Evolutionary conservation across 441 rosid genomes (phyloP), one percentile per base, ranked within the genome.

Genomic region (Macaranga tanarius): DNA sequence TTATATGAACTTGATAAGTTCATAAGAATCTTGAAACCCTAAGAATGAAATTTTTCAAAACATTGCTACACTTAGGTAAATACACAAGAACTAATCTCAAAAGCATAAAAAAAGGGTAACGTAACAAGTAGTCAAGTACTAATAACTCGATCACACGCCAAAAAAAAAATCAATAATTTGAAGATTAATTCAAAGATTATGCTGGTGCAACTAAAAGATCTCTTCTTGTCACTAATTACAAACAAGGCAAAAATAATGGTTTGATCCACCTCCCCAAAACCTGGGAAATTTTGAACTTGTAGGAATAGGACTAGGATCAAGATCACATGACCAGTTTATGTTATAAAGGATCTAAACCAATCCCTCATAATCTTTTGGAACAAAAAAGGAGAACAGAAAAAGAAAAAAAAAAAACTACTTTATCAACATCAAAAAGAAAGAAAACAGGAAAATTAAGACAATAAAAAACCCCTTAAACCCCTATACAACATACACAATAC

Each of bases 171-270:
- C 3, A 31, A 0, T 31, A 1, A 31, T 31, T 31, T 42, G 45
- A 62, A 38, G 50, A n/a, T 38, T 38, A 34, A 23, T 34, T 12
- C 22, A 10, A 47, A 57, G 47, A 19, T 57, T 44, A 38, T 42
- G 47, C 20, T 65, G 50, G 44, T 73, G 62, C 54, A 73, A 65
- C 63, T 57, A 22, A 45, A 31, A 55, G 28, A 62, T 56, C 19
- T 60, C 28, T 50, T 5, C 17, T 15, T 2, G 25, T 38, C 4
- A 40, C 28, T 59, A 55, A 57, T 59, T 65, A 45, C 57, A 55
- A 62, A 31, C 38, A 63, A 45, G 19, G 20, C 10, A 17, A 31
- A 51, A 58, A 60, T 4, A 61, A 22, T 15, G 47, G 60, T 15
- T 2, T n/a, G 65, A 2, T 61, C 42, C 42, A 54, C 17, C 65